Evolutionary conservation across 2,329 filamentous ascomycete genomes (phyloP), one percentile per base, ranked within the genome.

Genomic region (Botrytis squamosa): DNA sequence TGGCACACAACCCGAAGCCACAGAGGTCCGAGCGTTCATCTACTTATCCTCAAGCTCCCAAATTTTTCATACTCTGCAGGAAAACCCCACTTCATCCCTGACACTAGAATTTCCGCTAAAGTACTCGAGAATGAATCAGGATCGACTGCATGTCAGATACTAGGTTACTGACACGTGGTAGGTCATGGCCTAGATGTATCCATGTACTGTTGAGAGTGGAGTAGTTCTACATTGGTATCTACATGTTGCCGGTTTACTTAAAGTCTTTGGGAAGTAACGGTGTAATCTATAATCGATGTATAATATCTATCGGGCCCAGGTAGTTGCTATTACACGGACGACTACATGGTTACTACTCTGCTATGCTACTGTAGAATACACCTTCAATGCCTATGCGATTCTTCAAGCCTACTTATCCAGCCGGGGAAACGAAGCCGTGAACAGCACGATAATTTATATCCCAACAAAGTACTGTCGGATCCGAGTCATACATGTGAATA

Each of bases 161-260:
- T 72, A 68, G 66, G 16, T 68, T 72, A 38, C 46, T 72, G 70
- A 72, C 70, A 72, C 70, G 70, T 72, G 70, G 70, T 72, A 42
- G 38, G 60, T 38, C 60, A 55, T 33, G 33, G 60, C 44, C 69
- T 71, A 71, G 59, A 52, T 40, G 36, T 49, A 40, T 33, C 46
- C 40, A 46, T 63, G 69, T 46, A 64, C 25, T 55, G n/a, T 29
- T 65, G 60, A 66, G 60, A 65, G 33, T 38, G 40, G 42, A 46
- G 36, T 40, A 71, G 22, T n/a, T 38, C 42, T 71, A 12, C 42
- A 38, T 64, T 25, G 29, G 57, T 38, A 49, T 33, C 7, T 64
- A 42, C 40, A 22, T 52, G 22, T 55, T 52, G 64, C 55, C 55
- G 33, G 29, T 29, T 49, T 64, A 29, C 57, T 22, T 44, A 29